Conservation (phyloP, 2,329 filamentous ascomycete genomes). For the Herpotrichia juniperi region DNA sequence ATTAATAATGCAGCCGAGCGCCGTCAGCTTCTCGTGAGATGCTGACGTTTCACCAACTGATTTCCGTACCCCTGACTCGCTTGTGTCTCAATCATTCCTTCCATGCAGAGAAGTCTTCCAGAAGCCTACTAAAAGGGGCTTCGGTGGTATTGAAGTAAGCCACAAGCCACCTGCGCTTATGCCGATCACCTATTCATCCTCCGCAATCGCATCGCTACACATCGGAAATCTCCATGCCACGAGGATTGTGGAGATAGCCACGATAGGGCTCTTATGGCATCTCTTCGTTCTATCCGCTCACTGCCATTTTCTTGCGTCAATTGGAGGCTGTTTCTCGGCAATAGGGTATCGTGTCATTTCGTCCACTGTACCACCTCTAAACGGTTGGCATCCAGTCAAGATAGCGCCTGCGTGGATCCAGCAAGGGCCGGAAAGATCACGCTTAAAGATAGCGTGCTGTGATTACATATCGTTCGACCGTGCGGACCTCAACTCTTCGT, state of each 20-base stretch:
- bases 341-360: no score
- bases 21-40: conserved; percentile 5
- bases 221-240: conserved; percentile 23
- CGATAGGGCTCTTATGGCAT: conserved; percentile 12
- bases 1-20: conserved; percentile 9
- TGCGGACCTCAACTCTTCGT: background rate
- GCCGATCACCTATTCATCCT: conserved; percentile 28
- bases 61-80: conserved; percentile 17
- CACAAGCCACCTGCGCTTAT: conserved; percentile 18
- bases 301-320: background rate
- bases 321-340: no score
- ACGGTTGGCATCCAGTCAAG: no score
- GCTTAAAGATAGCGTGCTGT: background rate
- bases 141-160: background rate
- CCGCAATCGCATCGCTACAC: conserved; percentile 19
- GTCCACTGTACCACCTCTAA: no score
- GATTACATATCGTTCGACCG: background rate
- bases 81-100: conserved; percentile 10
- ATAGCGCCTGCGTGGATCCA: background rate
- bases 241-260: no score
- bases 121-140: conserved; percentile 35
- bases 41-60: conserved; percentile 29
- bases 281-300: no score
- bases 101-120: conserved; percentile 30
- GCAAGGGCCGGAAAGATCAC: background rate